Conservation (phyloP, 768 basidiomycete species). For the Leucogyrophana mollusca region DNA sequence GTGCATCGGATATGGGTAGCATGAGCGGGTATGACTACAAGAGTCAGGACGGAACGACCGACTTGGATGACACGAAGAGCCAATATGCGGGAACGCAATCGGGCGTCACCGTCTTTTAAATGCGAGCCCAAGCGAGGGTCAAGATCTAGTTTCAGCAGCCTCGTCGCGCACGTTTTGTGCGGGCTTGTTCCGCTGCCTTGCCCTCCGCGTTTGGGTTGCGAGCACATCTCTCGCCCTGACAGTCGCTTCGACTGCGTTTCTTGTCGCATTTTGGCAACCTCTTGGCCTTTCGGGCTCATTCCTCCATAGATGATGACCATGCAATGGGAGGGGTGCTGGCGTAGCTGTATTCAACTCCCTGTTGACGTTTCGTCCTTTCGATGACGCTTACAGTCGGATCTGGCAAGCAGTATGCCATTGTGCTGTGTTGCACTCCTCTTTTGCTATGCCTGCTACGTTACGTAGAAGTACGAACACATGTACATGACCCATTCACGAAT, state of each 20-base stretch:
- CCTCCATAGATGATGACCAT: not conserved
- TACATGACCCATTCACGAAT: too few relatives aligned
- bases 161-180: not conserved
- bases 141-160: not conserved
- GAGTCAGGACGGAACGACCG: constrained; percentile 81
- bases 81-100: constrained; percentile 86
- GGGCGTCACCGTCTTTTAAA: constrained; percentile 82
- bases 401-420: too few relatives aligned
- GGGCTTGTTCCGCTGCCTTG: not conserved
- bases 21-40: constrained; percentile 80
- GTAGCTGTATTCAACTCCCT: too few relatives aligned
- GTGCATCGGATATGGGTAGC: constrained; percentile 76
- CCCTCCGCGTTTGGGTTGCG: too few relatives aligned
- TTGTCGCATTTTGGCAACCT: constrained; percentile 14
- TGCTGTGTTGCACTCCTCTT: too few relatives aligned
- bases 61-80: constrained; percentile 84
- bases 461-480: too few relatives aligned
- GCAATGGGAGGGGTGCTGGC: too few relatives aligned
- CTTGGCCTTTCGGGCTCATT: not conserved
- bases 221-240: too few relatives aligned
- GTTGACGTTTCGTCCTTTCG: too few relatives aligned
- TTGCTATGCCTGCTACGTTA: too few relatives aligned
- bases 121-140: not conserved
- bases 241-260: constrained; percentile 9
- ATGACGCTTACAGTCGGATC: too few relatives aligned